These are phyloP conservation scores for Punctularia strigosozonata DNA, from an alignment of 768 basidiomycete species.

Conservation along the genomic window DNA sequence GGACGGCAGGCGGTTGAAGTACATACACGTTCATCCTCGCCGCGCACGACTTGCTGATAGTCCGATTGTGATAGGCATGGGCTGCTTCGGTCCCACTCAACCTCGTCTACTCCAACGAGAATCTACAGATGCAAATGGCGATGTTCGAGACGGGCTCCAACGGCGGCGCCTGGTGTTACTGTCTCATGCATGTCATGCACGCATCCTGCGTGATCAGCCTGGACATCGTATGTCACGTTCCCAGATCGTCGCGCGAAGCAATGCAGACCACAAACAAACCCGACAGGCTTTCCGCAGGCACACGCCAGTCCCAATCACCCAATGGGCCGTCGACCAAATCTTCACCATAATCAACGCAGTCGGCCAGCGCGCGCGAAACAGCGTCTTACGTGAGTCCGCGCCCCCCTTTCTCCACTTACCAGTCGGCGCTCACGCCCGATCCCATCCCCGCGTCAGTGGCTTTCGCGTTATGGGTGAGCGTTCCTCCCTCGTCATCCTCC, in stretches of 20 bases:
- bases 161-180: slow-evolving; percentile 74
- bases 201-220: slow-evolving; percentile 57
- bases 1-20: too few species aligned
- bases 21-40: too few species aligned
- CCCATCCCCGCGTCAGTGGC: slow-evolving; percentile 46
- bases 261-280: background rate
- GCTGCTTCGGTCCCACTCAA: slow-evolving; percentile 52
- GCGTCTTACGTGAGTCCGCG: slow-evolving; percentile 31
- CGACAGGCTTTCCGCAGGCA: slow-evolving; percentile 4
- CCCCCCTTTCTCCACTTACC: background rate
- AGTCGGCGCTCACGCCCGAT: slow-evolving; percentile 30
- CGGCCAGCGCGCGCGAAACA: slow-evolving; percentile 28
- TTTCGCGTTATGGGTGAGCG: too few species aligned
- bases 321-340: slow-evolving; percentile 28
- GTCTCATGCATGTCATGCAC: slow-evolving; percentile 61
- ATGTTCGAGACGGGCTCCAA: slow-evolving; percentile 78
- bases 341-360: slow-evolving; percentile 26
- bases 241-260: background rate
- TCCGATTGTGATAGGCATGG: too few species aligned
- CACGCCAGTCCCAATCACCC: slow-evolving; percentile 10
- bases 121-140: slow-evolving; percentile 51
- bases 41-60: too few species aligned
- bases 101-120: slow-evolving; percentile 61
- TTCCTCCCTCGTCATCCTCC: too few species aligned
- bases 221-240: slow-evolving; percentile 37